phyloP scores from a whole-genome alignment of 495 filamentous ascomycete genomes.

The Haplographium delicatum region DNA sequence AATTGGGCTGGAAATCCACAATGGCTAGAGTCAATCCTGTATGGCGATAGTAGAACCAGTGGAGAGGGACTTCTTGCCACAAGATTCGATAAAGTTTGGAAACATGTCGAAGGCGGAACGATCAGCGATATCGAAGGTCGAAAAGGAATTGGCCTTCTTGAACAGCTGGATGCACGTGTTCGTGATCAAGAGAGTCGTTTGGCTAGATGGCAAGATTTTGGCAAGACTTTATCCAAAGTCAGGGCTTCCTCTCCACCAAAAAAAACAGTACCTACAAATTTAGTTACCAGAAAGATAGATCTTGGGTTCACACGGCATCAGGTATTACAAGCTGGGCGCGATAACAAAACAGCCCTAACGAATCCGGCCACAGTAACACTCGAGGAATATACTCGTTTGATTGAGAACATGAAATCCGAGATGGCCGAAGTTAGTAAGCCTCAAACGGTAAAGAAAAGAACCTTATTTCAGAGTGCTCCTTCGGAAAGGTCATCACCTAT shows the following conservation, averaged over 20 bases:
- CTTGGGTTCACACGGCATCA: constrained; percentile 46
- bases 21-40: constrained; percentile 61
- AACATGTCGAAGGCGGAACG: constrained; percentile 48
- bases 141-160: constrained; percentile 40
- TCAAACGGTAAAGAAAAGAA: neutral
- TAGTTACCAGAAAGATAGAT: constrained; percentile 26
- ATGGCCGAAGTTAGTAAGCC: constrained; percentile 29
- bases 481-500: neutral
- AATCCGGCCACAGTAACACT: constrained; percentile 6
- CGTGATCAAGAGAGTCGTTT: constrained; percentile 58
- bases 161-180: constrained; percentile 59
- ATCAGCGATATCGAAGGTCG: constrained; percentile 44
- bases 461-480: neutral
- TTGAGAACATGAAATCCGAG: constrained; percentile 36
- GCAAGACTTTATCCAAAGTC: constrained; percentile 37
- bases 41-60: constrained; percentile 53
- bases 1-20: constrained; percentile 72
- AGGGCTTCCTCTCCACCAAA: constrained; percentile 18
- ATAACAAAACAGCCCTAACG: constrained; percentile 5
- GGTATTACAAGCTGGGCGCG: constrained; percentile 20
- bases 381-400: constrained; percentile 39
- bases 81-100: constrained; percentile 64
- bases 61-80: constrained; percentile 59
- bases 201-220: constrained; percentile 67
- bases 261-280: constrained; percentile 5